Evolutionary conservation across 441 rosid genomes (phyloP), one percentile per base, ranked within the genome.

Genomic region (Cnidoscolus chayamansa): DNA sequence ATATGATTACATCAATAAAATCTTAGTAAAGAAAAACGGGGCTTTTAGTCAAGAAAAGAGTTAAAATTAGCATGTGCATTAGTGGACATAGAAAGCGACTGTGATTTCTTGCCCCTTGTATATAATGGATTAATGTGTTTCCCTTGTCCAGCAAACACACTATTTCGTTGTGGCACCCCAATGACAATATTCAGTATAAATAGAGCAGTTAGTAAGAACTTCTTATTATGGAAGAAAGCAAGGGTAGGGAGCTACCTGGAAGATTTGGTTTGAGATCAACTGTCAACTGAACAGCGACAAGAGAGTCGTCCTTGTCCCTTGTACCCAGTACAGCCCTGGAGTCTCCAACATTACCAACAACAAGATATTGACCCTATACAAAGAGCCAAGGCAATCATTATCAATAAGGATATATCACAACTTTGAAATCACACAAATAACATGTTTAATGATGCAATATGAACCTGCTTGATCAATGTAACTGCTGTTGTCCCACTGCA

Each of bases 401-500:
- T 48, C 35, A 69, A 70, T 60, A 68, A 25, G 58, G 43, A 65
- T 58, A 72, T 53, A 63, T 66, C 25, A 73, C 10, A 68, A 62
- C 7, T 16, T 43, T 47, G 58, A 53, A 68, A 72, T 53, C 62
- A 7, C 31, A 48, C 61, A 25, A n/a, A 35, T 59, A 50, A 66
- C 53, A 55, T 13, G 32, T 17, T 37, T 43, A 30, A 53, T 16
- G 10, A 20, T 56, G 30, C 49, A 15, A 59, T 12, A 65, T 77
- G 17, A 69, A 96, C 99, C 96, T 89, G 98, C 83, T 93, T 93
- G 82, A 93, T 79, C 86, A 96, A 66, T 43, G 99, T 92, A 56
- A 96, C 99, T 16, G 99, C 98, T 2, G 99, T 93, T 63, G 98
- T 93, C 57, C 99, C 98, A 79, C 99, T 92, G 81, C 98, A 96